phyloP scores from a whole-genome alignment of 2,329 filamentous ascomycete genomes.

The Orbilia ellipsospora region DNA sequence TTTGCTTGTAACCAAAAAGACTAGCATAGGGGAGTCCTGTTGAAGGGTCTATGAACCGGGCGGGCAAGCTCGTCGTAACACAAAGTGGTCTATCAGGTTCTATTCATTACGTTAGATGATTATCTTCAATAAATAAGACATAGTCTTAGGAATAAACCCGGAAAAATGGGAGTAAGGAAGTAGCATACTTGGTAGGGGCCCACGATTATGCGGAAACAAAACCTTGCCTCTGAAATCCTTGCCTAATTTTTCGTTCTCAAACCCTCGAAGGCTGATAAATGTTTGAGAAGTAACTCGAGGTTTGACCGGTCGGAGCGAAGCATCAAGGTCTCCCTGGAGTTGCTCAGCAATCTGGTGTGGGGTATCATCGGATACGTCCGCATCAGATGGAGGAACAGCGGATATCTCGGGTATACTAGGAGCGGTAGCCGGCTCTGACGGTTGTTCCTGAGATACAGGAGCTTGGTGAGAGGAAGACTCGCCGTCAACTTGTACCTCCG shows the following conservation, averaged over 20 bases:
- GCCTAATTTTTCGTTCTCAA: conserved; percentile 67
- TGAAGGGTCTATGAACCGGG: conserved; percentile 83
- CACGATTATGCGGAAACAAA: conserved; percentile 68
- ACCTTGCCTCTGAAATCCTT: conserved; percentile 69
- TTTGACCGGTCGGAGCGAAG: conserved; percentile 28
- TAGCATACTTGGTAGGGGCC: conserved; percentile 65
- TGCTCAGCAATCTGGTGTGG: conserved; percentile 46
- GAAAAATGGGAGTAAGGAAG: conserved; percentile 13
- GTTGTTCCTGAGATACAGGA: background rate
- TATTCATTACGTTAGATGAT: conserved; percentile 42
- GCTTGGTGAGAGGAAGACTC: background rate
- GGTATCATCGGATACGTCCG: conserved; percentile 38
- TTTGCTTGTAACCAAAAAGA: conserved; percentile 80
- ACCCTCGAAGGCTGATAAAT: conserved; percentile 69
- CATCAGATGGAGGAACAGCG: conserved; percentile 52
- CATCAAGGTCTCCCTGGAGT: conserved; percentile 47
- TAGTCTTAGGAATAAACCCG: too few relatives aligned
- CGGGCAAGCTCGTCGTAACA: conserved; percentile 82
- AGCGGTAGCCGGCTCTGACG: background rate
- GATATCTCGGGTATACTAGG: conserved; percentile 51
- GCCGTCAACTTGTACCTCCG: background rate
- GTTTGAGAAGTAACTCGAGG: conserved; percentile 23
- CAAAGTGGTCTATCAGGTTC: conserved; percentile 68
- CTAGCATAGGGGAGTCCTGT: conserved; percentile 87
- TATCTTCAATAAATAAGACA: too few relatives aligned